Evolutionary conservation across 2,329 filamentous ascomycete genomes (phyloP).

Genomic region (Lecanosticta acicola): DNA sequence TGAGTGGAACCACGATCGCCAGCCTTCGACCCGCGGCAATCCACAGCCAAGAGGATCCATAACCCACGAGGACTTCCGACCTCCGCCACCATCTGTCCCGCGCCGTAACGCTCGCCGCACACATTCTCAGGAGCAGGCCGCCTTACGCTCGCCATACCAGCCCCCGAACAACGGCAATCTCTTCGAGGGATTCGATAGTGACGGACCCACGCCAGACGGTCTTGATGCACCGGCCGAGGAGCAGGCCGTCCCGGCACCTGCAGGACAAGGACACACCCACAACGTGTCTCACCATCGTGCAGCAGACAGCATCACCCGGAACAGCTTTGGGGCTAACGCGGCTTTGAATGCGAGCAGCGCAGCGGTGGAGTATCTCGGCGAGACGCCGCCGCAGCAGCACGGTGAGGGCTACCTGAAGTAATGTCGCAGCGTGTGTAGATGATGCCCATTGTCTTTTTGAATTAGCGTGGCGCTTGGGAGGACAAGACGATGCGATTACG

Average conservation of each 20-base stretch:
- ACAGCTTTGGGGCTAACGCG: slow-evolving; percentile 26
- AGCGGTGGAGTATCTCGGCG: slow-evolving; percentile 8
- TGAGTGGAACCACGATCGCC: slow-evolving; percentile 21
- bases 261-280: slow-evolving; percentile 4
- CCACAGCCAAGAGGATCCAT: background rate
- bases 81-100: slow-evolving; percentile 20
- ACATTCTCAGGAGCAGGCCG: slow-evolving; percentile 16
- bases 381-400: slow-evolving; percentile 10
- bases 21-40: slow-evolving; percentile 6
- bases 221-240: slow-evolving; percentile 2
- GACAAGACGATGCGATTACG: too few species aligned
- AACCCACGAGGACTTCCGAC: slow-evolving; percentile 3
- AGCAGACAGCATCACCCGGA: slow-evolving; percentile 28
- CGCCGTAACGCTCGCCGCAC: slow-evolving; percentile 23
- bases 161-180: background rate
- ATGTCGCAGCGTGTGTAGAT: background rate
- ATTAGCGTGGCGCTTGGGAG: slow-evolving; percentile 8
- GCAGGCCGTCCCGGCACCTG: background rate
- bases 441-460: background rate
- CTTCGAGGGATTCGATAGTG: slow-evolving; percentile 28
- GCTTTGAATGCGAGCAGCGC: slow-evolving; percentile 19
- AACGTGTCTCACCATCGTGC: slow-evolving; percentile 25
- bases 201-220: slow-evolving; percentile 6
- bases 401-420: slow-evolving; percentile 2
- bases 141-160: slow-evolving; percentile 1